Conservation (phyloP, 345 rosid genomes). For the Aquilaria yunnanensis region DNA sequence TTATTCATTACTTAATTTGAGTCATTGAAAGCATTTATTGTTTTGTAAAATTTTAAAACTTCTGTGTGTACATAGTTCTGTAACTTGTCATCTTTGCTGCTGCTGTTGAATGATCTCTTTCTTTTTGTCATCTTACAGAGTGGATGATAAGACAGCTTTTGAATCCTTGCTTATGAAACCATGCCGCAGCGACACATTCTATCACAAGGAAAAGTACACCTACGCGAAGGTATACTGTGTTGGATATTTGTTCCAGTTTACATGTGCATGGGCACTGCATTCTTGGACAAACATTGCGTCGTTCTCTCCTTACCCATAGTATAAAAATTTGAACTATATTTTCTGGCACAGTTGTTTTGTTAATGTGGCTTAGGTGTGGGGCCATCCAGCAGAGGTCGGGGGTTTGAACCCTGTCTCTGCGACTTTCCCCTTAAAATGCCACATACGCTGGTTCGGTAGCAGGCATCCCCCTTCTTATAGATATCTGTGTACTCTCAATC, state of each 20-base stretch:
- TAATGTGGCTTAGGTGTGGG: too few relatives aligned
- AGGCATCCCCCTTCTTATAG: too few relatives aligned
- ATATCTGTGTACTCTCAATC: too few relatives aligned
- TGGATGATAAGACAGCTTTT: conserved; percentile 20
- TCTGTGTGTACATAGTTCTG: not conserved
- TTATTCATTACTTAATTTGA: too few relatives aligned
- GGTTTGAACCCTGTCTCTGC: too few relatives aligned
- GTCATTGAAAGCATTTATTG: too few relatives aligned
- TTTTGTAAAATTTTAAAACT: not conserved
- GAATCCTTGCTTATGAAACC: conserved; percentile 46
- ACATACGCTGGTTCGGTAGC: too few relatives aligned
- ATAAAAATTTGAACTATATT: too few relatives aligned
- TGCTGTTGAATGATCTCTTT: conserved; percentile 8
- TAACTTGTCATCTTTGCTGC: not conserved
- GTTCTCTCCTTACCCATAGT: not conserved
- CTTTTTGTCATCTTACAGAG: conserved; percentile 30
- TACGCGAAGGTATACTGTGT: conserved; percentile 53
- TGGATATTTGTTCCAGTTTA: not conserved
- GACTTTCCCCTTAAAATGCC: too few relatives aligned
- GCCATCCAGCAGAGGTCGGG: too few relatives aligned
- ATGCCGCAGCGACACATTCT: conserved; percentile 40
- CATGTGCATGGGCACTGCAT: not conserved
- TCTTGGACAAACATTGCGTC: not conserved
- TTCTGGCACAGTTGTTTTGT: too few relatives aligned
- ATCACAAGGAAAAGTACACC: conserved; percentile 65